Evolutionary conservation across 139 green algal genomes (phyloP).

Genomic region (Chlorella sp.): DNA sequence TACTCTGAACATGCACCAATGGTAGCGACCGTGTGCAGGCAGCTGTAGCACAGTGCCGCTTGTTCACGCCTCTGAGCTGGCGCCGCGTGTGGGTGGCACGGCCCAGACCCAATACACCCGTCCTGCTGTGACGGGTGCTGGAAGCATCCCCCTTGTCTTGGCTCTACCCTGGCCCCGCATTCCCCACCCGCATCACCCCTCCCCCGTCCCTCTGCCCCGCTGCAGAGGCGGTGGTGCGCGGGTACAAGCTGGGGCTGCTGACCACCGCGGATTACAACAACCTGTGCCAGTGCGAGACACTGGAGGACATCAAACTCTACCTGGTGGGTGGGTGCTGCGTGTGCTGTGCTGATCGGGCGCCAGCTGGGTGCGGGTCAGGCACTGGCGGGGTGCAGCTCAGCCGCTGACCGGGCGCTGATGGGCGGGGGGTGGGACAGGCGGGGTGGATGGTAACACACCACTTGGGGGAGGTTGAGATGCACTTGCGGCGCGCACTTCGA

Average conservation of each 20-base stretch:
- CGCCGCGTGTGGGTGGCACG: background rate
- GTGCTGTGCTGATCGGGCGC: background rate
- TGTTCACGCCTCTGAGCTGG: background rate
- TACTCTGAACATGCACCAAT: no score
- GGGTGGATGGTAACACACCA: background rate
- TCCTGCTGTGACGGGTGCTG: no score
- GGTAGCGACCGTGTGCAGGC: no score
- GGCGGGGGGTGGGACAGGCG: no score
- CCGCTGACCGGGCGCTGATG: no score
- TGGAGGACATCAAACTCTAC: conserved; percentile 99
- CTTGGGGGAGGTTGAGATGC: no score
- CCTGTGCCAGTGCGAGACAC: conserved; percentile 94
- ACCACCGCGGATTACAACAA: conserved; percentile 97
- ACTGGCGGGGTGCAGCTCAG: background rate
- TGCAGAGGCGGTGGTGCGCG: conserved; percentile 95
- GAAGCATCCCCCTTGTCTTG: no score
- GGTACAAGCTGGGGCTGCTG: conserved; percentile 89
- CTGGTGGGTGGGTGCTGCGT: conserved; percentile 68
- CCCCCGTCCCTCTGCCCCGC: background rate
- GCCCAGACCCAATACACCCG: no score
- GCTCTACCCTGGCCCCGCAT: background rate
- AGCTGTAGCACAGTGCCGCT: background rate
- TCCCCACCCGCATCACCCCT: background rate
- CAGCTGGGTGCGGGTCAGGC: background rate
- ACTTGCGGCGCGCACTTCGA: no score